Conservation (phyloP, 306 rosid genomes). For the Quercus dentata region DNA sequence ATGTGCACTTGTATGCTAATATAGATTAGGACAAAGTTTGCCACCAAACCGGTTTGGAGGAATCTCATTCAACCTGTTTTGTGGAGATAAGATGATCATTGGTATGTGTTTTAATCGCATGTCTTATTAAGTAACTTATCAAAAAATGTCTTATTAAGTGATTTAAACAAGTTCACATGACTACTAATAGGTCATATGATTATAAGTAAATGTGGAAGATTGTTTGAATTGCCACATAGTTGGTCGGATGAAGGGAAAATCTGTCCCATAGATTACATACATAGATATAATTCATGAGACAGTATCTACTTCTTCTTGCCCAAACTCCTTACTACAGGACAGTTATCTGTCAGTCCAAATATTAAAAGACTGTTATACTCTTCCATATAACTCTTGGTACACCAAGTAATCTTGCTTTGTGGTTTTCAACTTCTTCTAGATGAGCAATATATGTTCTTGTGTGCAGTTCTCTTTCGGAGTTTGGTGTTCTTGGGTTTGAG, state of each 20-base stretch:
- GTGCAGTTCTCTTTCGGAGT: slow-evolving; percentile 90
- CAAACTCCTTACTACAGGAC: background rate
- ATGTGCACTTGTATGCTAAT: background rate
- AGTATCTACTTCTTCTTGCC: background rate
- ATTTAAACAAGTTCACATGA: too few species aligned
- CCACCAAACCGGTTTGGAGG: too few species aligned
- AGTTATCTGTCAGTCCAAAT: background rate
- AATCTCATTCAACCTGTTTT: too few species aligned
- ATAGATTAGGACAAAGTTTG: background rate
- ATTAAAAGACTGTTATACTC: background rate
- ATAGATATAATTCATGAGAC: background rate
- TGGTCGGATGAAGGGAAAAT: too few species aligned
- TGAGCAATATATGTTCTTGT: slow-evolving; percentile 14
- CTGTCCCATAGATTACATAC: background rate
- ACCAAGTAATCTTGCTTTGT: background rate
- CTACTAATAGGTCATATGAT: too few species aligned
- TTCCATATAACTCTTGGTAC: background rate
- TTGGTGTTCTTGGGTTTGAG: slow-evolving; percentile 97
- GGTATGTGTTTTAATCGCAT: too few species aligned
- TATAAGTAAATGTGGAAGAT: too few species aligned
- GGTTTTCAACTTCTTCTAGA: slow-evolving; percentile 11
- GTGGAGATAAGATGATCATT: too few species aligned
- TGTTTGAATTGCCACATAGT: too few species aligned
- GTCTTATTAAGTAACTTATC: too few species aligned
- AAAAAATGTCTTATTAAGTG: too few species aligned